Percentiles rank a stretch among this genome's conserved stretches.
Evolutionary conservation across 768 basidiomycete genomes (phyloP).

Genomic region (Galerina sulciceps): DNA sequence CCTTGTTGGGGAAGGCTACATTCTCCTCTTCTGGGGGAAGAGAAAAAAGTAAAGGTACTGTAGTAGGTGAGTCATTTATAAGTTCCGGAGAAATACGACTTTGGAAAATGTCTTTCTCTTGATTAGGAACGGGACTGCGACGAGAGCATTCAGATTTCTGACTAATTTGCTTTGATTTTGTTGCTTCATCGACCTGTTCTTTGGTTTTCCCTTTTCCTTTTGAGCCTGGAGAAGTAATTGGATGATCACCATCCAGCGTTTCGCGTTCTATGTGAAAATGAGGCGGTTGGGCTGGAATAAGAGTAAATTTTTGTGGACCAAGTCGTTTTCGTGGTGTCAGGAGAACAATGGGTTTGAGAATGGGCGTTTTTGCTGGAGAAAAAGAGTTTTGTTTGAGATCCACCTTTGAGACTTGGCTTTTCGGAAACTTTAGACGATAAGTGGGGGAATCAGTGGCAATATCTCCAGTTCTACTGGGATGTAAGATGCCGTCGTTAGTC

Average conservation of each 20-base stretch:
- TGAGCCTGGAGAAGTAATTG: slow-evolving; percentile 1
- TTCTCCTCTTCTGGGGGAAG: background rate
- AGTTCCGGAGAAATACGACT: background rate
- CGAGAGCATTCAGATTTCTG: background rate
- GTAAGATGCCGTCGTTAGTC: slow-evolving; percentile 8
- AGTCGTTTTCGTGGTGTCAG: slow-evolving; percentile 10
- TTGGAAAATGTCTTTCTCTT: background rate
- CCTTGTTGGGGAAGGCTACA: background rate
- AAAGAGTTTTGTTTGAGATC: background rate
- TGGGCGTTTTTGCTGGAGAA: background rate
- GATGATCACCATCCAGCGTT: background rate
- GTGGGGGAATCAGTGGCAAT: background rate
- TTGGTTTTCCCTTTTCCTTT: slow-evolving; percentile 16
- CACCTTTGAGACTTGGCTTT: background rate
- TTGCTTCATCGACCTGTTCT: background rate
- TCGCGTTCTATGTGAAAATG: background rate
- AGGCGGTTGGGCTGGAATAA: background rate
- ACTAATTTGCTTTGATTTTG: background rate
- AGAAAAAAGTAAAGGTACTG: background rate
- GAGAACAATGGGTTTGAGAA: slow-evolving; percentile 9
- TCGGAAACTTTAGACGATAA: too few species aligned
- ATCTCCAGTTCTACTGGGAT: background rate
- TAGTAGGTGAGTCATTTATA: slow-evolving; percentile 6
- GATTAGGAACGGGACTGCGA: background rate
- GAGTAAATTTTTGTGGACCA: background rate